Conservation (phyloP, 73 alveolate genomes). For the Blepharisma japonicum region DNA sequence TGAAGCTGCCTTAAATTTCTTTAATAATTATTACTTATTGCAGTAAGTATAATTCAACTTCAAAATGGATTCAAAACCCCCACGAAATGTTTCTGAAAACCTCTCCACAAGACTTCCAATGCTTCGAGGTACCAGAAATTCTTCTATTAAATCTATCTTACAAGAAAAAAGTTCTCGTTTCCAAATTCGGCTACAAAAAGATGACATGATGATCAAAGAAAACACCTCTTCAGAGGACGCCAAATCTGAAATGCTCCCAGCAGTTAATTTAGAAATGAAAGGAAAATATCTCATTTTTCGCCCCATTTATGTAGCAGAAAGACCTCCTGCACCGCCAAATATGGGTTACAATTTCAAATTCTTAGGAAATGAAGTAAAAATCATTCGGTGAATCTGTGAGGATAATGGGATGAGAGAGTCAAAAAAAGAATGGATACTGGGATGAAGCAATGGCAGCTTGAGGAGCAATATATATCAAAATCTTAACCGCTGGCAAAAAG, state of each 20-base stretch:
- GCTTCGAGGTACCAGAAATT: neutral
- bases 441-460: constrained; percentile 27
- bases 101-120: neutral
- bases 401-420: constrained; percentile 21
- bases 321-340: constrained; percentile 15
- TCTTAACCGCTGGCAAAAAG: constrained; percentile 61
- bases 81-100: constrained; percentile 9
- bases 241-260: neutral
- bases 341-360: constrained; percentile 13
- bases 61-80: constrained; percentile 25
- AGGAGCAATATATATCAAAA: constrained; percentile 27
- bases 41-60: no score
- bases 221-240: neutral
- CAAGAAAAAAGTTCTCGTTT: neutral
- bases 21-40: no score
- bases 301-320: neutral
- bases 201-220: constrained; percentile 28
- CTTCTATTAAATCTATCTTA: neutral
- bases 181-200: neutral
- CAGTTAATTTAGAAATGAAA: neutral
- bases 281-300: constrained; percentile 13
- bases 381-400: constrained; percentile 8
- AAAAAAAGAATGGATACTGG: constrained; percentile 6
- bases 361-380: constrained; percentile 12
- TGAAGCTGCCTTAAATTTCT: no score